Conservation (phyloP, 2,329 filamentous ascomycete species). For the Epichloe uncinata region DNA sequence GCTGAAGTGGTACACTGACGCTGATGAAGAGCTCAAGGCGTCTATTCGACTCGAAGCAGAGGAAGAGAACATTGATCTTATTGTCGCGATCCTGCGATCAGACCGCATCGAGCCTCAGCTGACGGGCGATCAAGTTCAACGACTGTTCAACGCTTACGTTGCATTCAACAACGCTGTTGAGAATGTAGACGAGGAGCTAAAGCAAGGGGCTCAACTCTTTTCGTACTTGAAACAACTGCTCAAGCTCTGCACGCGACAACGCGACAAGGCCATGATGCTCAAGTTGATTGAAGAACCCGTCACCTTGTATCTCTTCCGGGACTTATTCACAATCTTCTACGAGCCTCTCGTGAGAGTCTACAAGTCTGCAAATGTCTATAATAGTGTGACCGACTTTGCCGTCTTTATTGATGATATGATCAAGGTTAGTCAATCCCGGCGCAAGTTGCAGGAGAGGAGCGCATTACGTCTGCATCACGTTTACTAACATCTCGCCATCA, state of each 20-base stretch:
- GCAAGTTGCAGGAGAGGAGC: not conserved
- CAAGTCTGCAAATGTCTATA: conserved; percentile 97
- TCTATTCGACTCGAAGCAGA: conserved; percentile 61
- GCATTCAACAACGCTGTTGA: conserved; percentile 93
- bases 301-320: conserved; percentile 90
- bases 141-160: conserved; percentile 86
- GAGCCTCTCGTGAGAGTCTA: conserved; percentile 94
- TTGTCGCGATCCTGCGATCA: conserved; percentile 73
- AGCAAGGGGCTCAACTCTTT: conserved; percentile 81
- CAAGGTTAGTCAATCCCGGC: conserved; percentile 33
- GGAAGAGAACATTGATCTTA: conserved; percentile 64
- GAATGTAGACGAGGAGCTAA: conserved; percentile 77
- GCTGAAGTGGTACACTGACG: conserved; percentile 64
- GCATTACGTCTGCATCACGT: not conserved
- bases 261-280: conserved; percentile 97
- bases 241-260: conserved; percentile 79
- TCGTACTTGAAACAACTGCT: conserved; percentile 89
- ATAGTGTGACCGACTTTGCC: conserved; percentile 91
- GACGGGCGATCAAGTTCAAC: conserved; percentile 60
- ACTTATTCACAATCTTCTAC: conserved; percentile 97
- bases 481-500: conserved; percentile 16
- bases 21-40: conserved; percentile 61
- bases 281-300: conserved; percentile 90
- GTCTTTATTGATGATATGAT: conserved; percentile 90
- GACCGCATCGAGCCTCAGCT: conserved; percentile 63